Evolutionary conservation across 2,329 filamentous ascomycete genomes (phyloP), one percentile per base, ranked within the genome.

Genomic region (Talaromyces sp.): DNA sequence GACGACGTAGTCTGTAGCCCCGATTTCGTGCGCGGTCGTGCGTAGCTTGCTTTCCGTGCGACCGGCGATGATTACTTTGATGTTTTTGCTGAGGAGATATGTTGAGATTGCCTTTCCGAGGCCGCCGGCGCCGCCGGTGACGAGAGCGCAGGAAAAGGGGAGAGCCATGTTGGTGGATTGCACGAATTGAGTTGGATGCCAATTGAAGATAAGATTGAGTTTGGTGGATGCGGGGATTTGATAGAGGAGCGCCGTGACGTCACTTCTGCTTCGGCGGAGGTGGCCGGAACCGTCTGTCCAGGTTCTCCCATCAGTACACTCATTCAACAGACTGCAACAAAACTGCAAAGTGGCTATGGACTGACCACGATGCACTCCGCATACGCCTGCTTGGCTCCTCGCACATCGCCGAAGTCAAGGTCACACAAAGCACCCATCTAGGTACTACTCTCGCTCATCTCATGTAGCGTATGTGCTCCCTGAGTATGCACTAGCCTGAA

Each of bases 351-450:
- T 45, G n/a, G n/a, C 43, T 40, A 15, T 13, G 8, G 10, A 19
- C 1, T 45, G 43, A 45, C 31, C 25, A 27, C 29, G 13, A 53
- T 31, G 51, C 25, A 56, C 17, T 34, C 51, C 27, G 27, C 51
- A 31, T 34, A 34, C 17, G 8, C 25, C 17, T 53, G 49, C 25
- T 53, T 53, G 29, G n/a, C 13, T 19, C 15, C 19, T 25, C 17
- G 19, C 11, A 40, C 36, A 29, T 38, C 54, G 54, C 36, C 36
- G 56, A 59, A 40, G 29, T 25, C 19, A 15, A 8, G 4, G 19
- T 56, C n/a, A 56, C 53, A 43, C 36, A 27, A 27, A 40, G 27
- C 19, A 56, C 51, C 81, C 65, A 51, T 17, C 19, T 7, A 27
- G 22, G 47, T 10, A 49, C 10, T 25, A 25, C 38, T 6, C 5